phyloP scores from a whole-genome alignment of 345 rosid species.

The Eucalyptus tenuipes region DNA sequence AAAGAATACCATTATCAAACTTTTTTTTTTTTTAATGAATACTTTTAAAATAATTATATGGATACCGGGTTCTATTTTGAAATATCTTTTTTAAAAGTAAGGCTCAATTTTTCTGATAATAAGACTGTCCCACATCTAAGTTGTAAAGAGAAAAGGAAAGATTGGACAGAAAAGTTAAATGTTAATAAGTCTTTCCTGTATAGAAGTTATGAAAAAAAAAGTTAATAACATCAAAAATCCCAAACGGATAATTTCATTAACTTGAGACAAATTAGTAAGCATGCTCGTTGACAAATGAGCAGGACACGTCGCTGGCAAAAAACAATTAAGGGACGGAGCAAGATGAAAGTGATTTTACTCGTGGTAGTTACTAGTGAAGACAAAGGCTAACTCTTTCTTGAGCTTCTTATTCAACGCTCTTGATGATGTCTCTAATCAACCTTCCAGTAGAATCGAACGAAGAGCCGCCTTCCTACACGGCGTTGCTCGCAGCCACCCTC shows the following conservation, averaged over 20 bases:
- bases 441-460: rapidly evolving
- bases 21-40: no score
- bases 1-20: neutral
- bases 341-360: neutral
- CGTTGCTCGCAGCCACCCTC: neutral
- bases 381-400: neutral
- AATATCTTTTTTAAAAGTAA: no score
- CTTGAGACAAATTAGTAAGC: neutral
- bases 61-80: neutral
- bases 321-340: neutral
- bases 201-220: no score
- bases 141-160: no score
- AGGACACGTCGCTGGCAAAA: neutral
- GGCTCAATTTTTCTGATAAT: neutral
- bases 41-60: no score
- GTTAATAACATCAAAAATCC: neutral
- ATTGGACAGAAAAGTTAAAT: neutral
- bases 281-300: neutral
- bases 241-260: neutral
- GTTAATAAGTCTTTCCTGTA: neutral
- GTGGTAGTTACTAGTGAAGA: neutral
- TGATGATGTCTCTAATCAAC: neutral
- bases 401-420: neutral
- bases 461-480: neutral
- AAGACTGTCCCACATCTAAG: neutral